phyloP scores from a whole-genome alignment of 768 basidiomycete species.

The Chiua virens region DNA sequence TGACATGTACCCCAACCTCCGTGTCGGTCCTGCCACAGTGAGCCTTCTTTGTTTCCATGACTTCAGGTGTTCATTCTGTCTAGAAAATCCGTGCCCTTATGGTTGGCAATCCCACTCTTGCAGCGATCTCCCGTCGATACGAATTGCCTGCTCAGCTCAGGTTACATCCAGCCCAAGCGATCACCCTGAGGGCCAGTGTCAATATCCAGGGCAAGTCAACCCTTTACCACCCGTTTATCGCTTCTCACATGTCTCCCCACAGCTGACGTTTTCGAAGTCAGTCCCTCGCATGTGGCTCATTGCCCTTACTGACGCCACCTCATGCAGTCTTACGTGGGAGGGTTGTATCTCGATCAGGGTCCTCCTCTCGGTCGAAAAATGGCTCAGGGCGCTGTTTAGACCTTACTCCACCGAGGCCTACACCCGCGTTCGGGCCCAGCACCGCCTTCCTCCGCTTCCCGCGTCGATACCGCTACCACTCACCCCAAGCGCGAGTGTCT shows the following conservation, averaged over 20 bases:
- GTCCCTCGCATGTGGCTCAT: constrained; percentile 5
- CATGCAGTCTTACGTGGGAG: constrained; percentile 74
- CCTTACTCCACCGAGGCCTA: constrained; percentile 69
- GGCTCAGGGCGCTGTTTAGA: constrained; percentile 62
- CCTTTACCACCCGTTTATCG: constrained; percentile 1
- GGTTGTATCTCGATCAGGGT: constrained; percentile 72
- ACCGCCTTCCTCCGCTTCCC: constrained; percentile 56
- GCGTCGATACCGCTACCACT: constrained; percentile 25
- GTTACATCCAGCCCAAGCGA: constrained; percentile 70
- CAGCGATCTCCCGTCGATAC: constrained; percentile 68
- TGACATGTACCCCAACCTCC: constrained; percentile 64
- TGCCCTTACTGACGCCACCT: constrained; percentile 2
- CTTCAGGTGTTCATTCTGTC: not conserved
- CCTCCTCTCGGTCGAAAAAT: constrained; percentile 50
- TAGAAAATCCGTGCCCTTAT: constrained; percentile 80
- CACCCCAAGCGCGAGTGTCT: constrained; percentile 13
- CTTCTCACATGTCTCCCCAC: constrained; percentile 1
- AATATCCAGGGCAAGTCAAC: constrained; percentile 64
- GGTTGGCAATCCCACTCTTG: constrained; percentile 73
- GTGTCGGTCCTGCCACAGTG: constrained; percentile 75
- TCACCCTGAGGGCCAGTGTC: constrained; percentile 65
- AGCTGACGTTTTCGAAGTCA: constrained; percentile 83
- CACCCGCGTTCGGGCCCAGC: constrained; percentile 58
- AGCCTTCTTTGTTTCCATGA: not conserved
- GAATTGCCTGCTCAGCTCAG: constrained; percentile 59